Base-by-base conservation (phyloP, 257 asterid species). In the Nemophila menziesii region DNA sequence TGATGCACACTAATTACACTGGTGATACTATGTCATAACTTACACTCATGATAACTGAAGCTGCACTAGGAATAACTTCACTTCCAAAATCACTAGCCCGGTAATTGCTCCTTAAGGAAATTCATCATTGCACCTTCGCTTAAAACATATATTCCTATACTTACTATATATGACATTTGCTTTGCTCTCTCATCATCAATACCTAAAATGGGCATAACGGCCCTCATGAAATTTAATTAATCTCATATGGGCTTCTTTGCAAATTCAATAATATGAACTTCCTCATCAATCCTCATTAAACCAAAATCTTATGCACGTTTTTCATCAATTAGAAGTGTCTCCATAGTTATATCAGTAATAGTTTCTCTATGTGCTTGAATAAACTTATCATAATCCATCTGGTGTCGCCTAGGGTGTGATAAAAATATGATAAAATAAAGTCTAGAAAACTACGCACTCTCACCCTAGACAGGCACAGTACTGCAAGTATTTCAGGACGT, bases 31-130 rank as follows among this genome's bases (percentile, higher is more conserved):
- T n/a, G n/a, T n/a, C n/a, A n/a, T n/a, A n/a, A 49, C 83, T 64
- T 69, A 76, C 81, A 73, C 75, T 66, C 69, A 72, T 4, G 15
- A 78, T 80, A 59, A 60, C 45, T 34, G 81, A 63, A 54, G 86
- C 72, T 50, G 86, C 86, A 36, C 86, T 80, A 12, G 81, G 86
- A 63, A 76, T 76, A 52, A 76, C 80, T 54, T 71, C 84, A 50
- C 80, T 75, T 51, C 83, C 83, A n/a, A 70, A 74, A 71, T 74
- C 83, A 49, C 71, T 75, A 61, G 84, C 54, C 77, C 2, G 77
- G 80, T 60, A 75, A 75, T 19, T 46, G 60, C 3, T 68, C 80
- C 21, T 65, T 38, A 15, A 75, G 69, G 29, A 75, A 51, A 58
- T 39, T 62, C 63, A 75, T 16, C 85, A 75, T 75, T 0, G 55